A percentile compares a stretch with the other conserved stretches of the same genome.
Evolutionary conservation across 2,329 filamentous ascomycete genomes (phyloP).

Genomic region (Fusarium pseudoanthophilum): DNA sequence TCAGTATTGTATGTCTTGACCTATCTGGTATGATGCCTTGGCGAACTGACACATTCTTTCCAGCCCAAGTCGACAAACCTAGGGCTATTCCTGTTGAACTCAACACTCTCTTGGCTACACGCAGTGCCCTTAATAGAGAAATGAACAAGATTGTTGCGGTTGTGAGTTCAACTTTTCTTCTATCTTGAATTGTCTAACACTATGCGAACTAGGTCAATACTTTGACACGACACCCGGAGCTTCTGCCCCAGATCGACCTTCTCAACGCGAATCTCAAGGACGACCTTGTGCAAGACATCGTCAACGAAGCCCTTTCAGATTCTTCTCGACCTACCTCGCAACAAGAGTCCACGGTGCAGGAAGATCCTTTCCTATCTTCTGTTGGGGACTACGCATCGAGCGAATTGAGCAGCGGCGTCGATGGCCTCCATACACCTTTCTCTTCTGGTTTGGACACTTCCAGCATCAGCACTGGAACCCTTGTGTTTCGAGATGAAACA

Average conservation of each 20-base stretch:
- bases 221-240: not conserved
- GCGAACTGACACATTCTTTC: not conserved
- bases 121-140: not conserved
- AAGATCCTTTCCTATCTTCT: fast-evolving
- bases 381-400: fast-evolving
- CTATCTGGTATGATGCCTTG: not conserved
- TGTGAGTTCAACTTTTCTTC: fast-evolving
- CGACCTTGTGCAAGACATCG: fast-evolving
- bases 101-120: not conserved
- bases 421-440: not conserved
- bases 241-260: not conserved
- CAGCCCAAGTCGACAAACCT: not conserved
- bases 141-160: not conserved
- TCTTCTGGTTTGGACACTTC: fast-evolving
- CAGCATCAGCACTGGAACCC: fast-evolving
- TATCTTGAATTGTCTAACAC: fast-evolving
- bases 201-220: not conserved
- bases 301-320: not conserved
- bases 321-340: fast-evolving
- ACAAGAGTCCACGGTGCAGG: not conserved
- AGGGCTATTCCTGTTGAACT: not conserved
- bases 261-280: not conserved
- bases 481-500: fast-evolving
- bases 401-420: not conserved
- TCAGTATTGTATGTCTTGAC: not conserved